Evolutionary conservation across 2,329 filamentous ascomycete genomes (phyloP), one percentile per base, ranked within the genome.

Genomic region (Fusarium chlamydosporum): DNA sequence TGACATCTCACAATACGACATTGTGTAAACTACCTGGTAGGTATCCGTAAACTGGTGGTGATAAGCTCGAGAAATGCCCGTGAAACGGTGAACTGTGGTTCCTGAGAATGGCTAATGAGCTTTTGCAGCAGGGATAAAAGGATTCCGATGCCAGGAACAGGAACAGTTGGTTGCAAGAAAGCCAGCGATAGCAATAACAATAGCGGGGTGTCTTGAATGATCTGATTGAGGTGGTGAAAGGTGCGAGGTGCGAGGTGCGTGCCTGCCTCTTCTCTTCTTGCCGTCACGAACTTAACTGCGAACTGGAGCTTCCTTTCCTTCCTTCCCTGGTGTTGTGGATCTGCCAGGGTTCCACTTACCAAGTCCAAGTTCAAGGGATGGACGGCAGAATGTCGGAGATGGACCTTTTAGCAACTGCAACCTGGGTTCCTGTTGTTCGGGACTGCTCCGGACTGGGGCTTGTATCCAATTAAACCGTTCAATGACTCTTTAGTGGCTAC

Each of bases 401-500:
- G 66, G 64, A 51, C 56, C 40, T 65, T 54, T 61, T 43, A 23
- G 48, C 65, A 56, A 51, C 33, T 56, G 60, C 53, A 42, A 56
- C 56, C 31, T 40, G 45, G 65, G 61, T 53, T 67, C 66, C 56
- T 67, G 53, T 47, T 56, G 34, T 41, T 62, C 62, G 66, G 66
- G 62, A 70, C 53, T 43, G 41, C 61, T 61, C 66, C 66, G 61
- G 55, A 45, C 26, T 41, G 18, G 26, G 43, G 23, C 4, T 13
- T 6, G 10, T 12, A 12, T 3, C 61, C 60, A 65, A 65, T 53
- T 26, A 52, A 9, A 12, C 11, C 13, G 6, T 8, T 41, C 27
- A 33, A 52, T 65, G 61, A 65, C 61, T 65, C 61, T 53, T 16
- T 59, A 37, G 46, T 59, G 26, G 31, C 9, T 42, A 43, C 60